A percentile compares a stretch with the other conserved stretches of the same genome.
These are phyloP conservation scores for Neurospora cerealis DNA, from an alignment of 495 filamentous ascomycete genomes.

Conservation along the genomic window DNA sequence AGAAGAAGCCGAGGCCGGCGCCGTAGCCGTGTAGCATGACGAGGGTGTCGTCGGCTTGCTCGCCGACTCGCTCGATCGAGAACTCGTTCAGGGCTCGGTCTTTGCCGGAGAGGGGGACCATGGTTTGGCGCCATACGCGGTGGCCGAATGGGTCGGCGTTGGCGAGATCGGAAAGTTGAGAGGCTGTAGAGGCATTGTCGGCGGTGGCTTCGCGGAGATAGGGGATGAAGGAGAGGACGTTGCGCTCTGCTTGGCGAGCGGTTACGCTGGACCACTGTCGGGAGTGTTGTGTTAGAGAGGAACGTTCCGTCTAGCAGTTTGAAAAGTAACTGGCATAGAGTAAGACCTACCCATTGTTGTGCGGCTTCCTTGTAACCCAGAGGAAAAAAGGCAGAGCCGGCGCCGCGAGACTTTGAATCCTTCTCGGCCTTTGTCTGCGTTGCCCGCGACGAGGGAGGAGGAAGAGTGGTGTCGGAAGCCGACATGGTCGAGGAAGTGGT, in stretches of 20 bases:
- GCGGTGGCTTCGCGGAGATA: slow-evolving; percentile 67
- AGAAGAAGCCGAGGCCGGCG: slow-evolving; percentile 92
- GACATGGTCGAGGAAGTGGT: neutral
- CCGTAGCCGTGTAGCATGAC: slow-evolving; percentile 98
- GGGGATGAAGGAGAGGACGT: slow-evolving; percentile 79
- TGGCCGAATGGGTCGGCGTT: slow-evolving; percentile 72
- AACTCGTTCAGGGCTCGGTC: slow-evolving; percentile 88
- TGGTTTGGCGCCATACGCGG: slow-evolving; percentile 72
- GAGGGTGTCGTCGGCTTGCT: slow-evolving; percentile 69
- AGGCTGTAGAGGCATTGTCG: slow-evolving; percentile 14
- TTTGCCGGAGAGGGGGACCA: slow-evolving; percentile 77
- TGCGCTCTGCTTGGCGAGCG: slow-evolving; percentile 77
- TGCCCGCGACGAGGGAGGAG: neutral
- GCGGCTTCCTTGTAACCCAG: slow-evolving; percentile 86
- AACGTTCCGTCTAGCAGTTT: neutral
- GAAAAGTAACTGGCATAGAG: neutral
- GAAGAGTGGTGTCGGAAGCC: neutral
- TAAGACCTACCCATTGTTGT: slow-evolving; percentile 71
- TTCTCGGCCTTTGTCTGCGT: slow-evolving; percentile 1
- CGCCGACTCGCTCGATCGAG: slow-evolving; percentile 72
- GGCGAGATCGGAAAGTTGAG: slow-evolving; percentile 33
- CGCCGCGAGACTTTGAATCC: neutral
- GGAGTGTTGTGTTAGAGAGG: neutral
- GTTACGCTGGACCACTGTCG: slow-evolving; percentile 72
- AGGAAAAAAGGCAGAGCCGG: slow-evolving; percentile 51